These are phyloP conservation scores for Alternaria arbusti DNA, from an alignment of 2,329 filamentous ascomycete species.

Conservation along the genomic window DNA sequence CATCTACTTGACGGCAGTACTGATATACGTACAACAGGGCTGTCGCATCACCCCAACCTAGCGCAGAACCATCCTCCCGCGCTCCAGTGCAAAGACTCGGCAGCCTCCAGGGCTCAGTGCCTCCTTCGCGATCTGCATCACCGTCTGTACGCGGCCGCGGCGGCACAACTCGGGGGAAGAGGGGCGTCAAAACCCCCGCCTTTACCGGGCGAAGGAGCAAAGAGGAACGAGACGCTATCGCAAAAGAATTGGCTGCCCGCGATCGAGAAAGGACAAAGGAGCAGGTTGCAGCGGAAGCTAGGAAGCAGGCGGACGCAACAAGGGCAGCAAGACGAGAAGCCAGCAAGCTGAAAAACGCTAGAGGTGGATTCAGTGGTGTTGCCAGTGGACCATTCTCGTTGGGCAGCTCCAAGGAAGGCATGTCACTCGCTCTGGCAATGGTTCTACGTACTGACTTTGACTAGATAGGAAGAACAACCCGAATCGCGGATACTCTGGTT, in stretches of 20 bases:
- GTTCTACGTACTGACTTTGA: conserved; percentile 6
- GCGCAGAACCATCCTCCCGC: conserved; percentile 25
- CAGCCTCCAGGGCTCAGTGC: conserved; percentile 35
- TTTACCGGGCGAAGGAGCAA: conserved; percentile 55
- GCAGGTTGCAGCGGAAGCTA: conserved; percentile 37
- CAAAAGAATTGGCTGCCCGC: conserved; percentile 48
- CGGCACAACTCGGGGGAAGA: conserved; percentile 34
- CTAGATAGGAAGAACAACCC: conserved; percentile 30
- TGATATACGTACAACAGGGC: conserved; percentile 14
- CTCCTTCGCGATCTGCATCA: conserved; percentile 40
- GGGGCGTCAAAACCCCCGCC: conserved; percentile 45
- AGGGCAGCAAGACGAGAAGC: conserved; percentile 27
- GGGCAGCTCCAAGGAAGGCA: conserved; percentile 37
- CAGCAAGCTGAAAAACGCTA: conserved; percentile 36
- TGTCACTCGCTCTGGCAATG: not conserved
- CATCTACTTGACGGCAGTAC: not conserved
- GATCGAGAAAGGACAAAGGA: conserved; percentile 47
- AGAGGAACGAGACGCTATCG: conserved; percentile 52
- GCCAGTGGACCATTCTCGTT: conserved; percentile 53
- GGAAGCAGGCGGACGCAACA: conserved; percentile 30
- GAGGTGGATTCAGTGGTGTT: conserved; percentile 53
- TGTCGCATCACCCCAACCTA: conserved; percentile 22
- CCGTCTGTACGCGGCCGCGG: conserved; percentile 37
- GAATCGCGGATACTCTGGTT: conserved; percentile 29
- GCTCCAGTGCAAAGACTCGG: conserved; percentile 36